Evolutionary conservation across 2,329 filamentous ascomycete species (phyloP), one percentile per base, ranked within the genome.

Genomic region (Metarhizium robertsii): DNA sequence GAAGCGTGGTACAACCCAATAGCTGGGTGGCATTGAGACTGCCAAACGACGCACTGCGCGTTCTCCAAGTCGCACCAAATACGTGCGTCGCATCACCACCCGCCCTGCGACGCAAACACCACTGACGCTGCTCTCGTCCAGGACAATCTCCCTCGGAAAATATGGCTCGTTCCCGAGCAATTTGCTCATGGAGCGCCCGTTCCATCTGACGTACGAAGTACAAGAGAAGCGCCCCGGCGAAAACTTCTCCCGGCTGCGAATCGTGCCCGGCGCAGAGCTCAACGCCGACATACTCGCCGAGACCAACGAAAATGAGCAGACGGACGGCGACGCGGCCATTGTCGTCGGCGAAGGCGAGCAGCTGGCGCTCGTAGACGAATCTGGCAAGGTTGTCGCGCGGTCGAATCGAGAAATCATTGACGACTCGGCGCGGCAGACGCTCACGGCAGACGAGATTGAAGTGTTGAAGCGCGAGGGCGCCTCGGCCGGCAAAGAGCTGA

Each of bases 111-210:
- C 43, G 14, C 32, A 53, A 43, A 53, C 18, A 30, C 57, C 57
- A 59, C 64, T 67, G 58, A 69, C 61, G 45, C 53, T 66, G 10
- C 36, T 40, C 32, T 18, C 43, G 43, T 68, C 43, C 63, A 96
- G 92, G 45, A 89, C 84, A 48, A 87, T 97, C 61, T 90, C 89
- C 2, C 78, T 97, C 38, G 91, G 91, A 55, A 97, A 96, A 81
- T 95, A 94, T 69, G 94, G 94, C 60, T 84, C 84, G 2, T 96
- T 99, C 67, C 87, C 90, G 16, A 85, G 89, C 53, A 96, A 97
- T 67, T 81, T 94, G 36, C 83, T 99, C 49, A 82, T 99, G 59
- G 87, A 90, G n/a, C 86, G 94, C 7, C 94, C 94, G 0, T 96
- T 90, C 68, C 84, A 96, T 73, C 77, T 95, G 58, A 97, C 92